Percentiles rank a stretch among this genome's conserved stretches.
Conservation (phyloP, 179 eudicot species). For the Silene coronaria region DNA sequence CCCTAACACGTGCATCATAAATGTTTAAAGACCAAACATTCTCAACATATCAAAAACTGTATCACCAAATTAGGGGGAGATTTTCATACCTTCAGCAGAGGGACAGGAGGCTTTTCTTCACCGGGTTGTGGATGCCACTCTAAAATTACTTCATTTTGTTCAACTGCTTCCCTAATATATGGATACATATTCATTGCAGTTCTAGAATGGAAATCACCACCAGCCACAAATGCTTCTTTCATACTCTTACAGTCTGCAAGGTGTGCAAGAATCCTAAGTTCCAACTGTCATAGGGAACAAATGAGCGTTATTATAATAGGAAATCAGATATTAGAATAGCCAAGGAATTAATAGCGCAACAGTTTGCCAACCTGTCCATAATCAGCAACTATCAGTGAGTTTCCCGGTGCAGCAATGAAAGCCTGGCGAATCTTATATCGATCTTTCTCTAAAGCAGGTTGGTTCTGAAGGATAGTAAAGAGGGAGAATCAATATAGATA, state of each 20-base stretch:
- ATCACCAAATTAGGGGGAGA: not conserved
- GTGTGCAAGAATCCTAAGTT: conserved; percentile 96
- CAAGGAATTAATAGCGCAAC: not conserved
- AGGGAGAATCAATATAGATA: not conserved
- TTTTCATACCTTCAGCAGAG: conserved; percentile 63
- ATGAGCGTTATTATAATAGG: not conserved
- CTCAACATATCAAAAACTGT: not conserved
- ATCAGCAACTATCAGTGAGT: conserved; percentile 92
- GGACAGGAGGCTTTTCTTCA: conserved; percentile 91
- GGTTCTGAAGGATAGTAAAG: conserved; percentile 51
- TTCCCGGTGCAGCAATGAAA: conserved; percentile 86
- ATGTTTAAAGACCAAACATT: not conserved
- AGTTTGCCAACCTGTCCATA: conserved; percentile 73
- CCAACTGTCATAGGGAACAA: conserved; percentile 45
- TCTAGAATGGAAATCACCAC: conserved; percentile 98
- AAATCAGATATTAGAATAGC: not conserved
- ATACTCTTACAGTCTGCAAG: conserved; percentile 94
- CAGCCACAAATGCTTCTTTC: conserved; percentile 91
- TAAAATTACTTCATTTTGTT: conserved; percentile 62
- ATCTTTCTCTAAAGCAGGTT: conserved; percentile 97
- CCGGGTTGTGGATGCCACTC: conserved; percentile 98
- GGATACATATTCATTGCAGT: conserved; percentile 99
- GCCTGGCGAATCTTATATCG: conserved; percentile 96
- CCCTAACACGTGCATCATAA: not conserved
- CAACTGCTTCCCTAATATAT: conserved; percentile 79